These are phyloP conservation scores for Xylaria flabelliformis DNA, from an alignment of 495 filamentous ascomycete species.

Conservation along the genomic window DNA sequence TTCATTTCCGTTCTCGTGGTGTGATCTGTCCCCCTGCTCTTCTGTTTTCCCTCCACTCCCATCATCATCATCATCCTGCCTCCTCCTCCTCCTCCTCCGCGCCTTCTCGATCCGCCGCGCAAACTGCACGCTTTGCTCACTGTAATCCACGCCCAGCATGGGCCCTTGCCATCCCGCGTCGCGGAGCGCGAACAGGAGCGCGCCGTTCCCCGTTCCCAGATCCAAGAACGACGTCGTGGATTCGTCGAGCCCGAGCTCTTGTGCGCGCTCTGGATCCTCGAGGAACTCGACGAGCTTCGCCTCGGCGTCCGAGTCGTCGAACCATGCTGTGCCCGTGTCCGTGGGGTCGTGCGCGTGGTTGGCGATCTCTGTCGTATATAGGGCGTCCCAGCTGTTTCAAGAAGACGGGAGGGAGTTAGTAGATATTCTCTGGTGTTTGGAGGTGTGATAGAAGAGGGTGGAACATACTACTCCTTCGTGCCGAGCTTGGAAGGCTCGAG, in stretches of 20 bases:
- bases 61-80: background rate
- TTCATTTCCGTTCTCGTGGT: background rate
- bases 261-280: constrained; percentile 32
- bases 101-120: constrained; percentile 58
- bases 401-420: background rate
- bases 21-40: constrained; percentile 12
- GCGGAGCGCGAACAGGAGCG: constrained; percentile 77
- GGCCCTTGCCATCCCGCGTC: constrained; percentile 62
- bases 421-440: too few species aligned
- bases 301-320: constrained; percentile 74
- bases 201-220: constrained; percentile 91
- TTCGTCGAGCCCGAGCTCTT: constrained; percentile 23
- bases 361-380: constrained; percentile 65
- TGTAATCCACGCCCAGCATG: constrained; percentile 92
- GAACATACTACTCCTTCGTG: constrained; percentile 71
- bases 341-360: constrained; percentile 66
- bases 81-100: constrained; percentile 38
- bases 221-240: constrained; percentile 61
- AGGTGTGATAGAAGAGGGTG: background rate
- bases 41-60: constrained; percentile 28
- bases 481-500: constrained; percentile 70
- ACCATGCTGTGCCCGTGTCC: constrained; percentile 77
- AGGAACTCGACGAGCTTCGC: constrained; percentile 65
- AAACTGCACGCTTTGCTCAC: constrained; percentile 70
- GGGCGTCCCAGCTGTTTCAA: constrained; percentile 66